Base-by-base conservation (phyloP, 495 filamentous ascomycete genomes). In the Aspergillus egyptiacus region DNA sequence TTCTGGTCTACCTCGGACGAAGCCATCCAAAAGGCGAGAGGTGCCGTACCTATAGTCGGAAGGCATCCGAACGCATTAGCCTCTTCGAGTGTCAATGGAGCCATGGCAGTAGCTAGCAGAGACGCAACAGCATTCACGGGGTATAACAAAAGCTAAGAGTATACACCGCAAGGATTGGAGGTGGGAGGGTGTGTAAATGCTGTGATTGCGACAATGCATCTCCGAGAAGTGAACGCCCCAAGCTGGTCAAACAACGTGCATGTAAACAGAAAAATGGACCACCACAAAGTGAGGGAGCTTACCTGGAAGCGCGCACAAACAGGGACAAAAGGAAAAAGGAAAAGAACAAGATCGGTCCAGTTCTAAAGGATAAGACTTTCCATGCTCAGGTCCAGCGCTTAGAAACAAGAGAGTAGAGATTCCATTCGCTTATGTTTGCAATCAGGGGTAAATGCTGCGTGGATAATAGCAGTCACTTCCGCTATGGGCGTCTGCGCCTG, bases 1-100 rank as follows among this genome's bases (percentile, higher is more conserved):
- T 96, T 97, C 72, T 96, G 89, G 65, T 97, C 93, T 35, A 97
- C 87, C 66, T 95, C 89, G 38, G 89, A 90, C 64, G 88, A 90
- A 66, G 94, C 91, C 93, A 96, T 97, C 75, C 75, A 77, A 60
- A 69, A 57, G 58, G 50, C 50, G 27, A 72, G 53, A 14, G 59
- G 42, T 10, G 40, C 49, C 22, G 60, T 38, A 28, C 61, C 64
- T 59, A 57, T 53, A 20, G 48, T 28, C 15, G 30, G 6, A 43
- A 42, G 48, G 33, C 14, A 37, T 37, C 50, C 49, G 36, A 37
- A 30, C 14, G 43, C 13, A 43, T 60, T 42, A 66, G 58, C 41
- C 22, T 52, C 17, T 8, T 47, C 31, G 35, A 46, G 47, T 17
- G n/a, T 39, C n/a, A 51, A 31, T 36, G 30, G 30, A 9, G 27